A percentile compares a stretch with the other conserved stretches of the same genome.
These are phyloP conservation scores for Tuber melanosporum DNA, from an alignment of 495 filamentous ascomycete species.

Conservation along the genomic window DNA sequence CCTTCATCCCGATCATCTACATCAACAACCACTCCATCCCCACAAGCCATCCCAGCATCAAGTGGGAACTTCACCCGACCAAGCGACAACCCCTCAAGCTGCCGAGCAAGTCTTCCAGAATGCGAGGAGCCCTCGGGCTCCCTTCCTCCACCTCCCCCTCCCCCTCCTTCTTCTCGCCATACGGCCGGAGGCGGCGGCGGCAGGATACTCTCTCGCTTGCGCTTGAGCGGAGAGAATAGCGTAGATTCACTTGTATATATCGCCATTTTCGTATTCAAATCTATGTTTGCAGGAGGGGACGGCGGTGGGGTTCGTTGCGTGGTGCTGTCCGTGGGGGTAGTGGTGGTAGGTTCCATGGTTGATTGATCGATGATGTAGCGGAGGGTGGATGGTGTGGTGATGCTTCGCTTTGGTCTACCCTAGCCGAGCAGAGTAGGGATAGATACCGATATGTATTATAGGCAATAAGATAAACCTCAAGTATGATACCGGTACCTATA, in stretches of 20 bases:
- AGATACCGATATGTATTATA: not conserved
- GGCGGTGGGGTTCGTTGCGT: not conserved
- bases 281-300: not conserved
- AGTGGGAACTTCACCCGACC: slow-evolving; percentile 5
- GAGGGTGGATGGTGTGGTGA: not conserved
- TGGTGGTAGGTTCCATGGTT: not conserved
- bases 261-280: not conserved
- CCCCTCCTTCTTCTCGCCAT: slow-evolving; percentile 7
- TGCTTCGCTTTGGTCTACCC: not conserved
- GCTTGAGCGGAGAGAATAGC: slow-evolving; percentile 29
- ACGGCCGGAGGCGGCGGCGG: slow-evolving; percentile 1
- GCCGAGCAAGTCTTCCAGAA: slow-evolving; percentile 23
- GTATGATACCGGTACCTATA: too few species aligned
- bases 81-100: slow-evolving; percentile 24
- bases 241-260: not conserved
- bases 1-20: slow-evolving; percentile 7
- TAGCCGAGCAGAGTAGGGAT: not conserved
- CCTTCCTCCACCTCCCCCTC: slow-evolving; percentile 1
- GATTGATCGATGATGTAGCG: not conserved
- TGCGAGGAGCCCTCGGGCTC: slow-evolving; percentile 8
- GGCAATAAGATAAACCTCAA: too few species aligned
- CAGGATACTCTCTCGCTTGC: slow-evolving; percentile 23
- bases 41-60: slow-evolving; percentile 7
- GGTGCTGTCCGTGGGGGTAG: not conserved
- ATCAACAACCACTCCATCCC: slow-evolving; percentile 8